Evolutionary conservation across 2,329 filamentous ascomycete genomes (phyloP), one percentile per base, ranked within the genome.

Genomic region (Gliomastix tumulicola): DNA sequence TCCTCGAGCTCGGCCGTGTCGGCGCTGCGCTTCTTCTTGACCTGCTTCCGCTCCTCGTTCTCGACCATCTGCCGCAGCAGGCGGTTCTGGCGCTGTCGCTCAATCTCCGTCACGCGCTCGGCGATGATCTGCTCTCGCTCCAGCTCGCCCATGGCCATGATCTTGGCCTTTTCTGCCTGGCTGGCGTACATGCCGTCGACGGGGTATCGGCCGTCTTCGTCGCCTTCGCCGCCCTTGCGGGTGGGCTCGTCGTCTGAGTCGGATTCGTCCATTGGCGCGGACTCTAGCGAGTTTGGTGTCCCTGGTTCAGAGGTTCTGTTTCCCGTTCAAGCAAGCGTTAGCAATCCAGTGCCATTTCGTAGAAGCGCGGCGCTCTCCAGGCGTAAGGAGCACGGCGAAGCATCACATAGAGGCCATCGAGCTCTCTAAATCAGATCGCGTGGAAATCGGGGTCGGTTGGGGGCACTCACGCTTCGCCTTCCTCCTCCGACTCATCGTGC

Each of bases 81-180:
- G 33, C 81, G 74, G 51, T 92, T 88, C 62, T 95, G 90, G 41
- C 84, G 77, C 49, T 85, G 82, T 36, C 81, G 80, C 52, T 92
- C 85, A 40, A 89, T 82, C 56, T 92, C 81, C 49, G 87, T 79
- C 23, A 84, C 82, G 46, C 92, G 87, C 48, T 94, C 86, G 16
- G 88, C 90, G 7, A 98, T 75, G 31, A 95, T 82, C 55, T 88
- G 79, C 60, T 98, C 92, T 44, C 90, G 84, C 54, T 94, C 82
- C 35, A 97, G 82, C 64, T 97, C 89, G 21, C 88, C 82, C 74
- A 96, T 79, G 39, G 71, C 76, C 74, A 92, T 81, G 43, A 98
- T 92, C 35, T 84, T 71, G 7, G 73, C 73, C 59, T 86, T 89
- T 54, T 92, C 86, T 27, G 77, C 71, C 31, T 79, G 70, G 46